Conservation (phyloP, 805 yeast genomes). For the Tetrapisispora fleetii region DNA sequence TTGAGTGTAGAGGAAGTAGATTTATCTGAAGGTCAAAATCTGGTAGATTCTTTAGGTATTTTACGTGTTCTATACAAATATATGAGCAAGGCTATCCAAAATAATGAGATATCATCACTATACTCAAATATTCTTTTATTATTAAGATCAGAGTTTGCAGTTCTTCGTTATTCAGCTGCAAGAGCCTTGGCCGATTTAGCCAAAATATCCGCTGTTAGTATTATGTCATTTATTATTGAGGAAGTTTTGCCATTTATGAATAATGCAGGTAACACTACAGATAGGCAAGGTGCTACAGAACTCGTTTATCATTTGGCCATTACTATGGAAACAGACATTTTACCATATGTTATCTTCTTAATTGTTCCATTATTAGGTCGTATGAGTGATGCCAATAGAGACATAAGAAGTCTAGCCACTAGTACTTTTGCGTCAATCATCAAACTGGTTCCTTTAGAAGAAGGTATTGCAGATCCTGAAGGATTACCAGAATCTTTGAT, state of each 20-base stretch:
- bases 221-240: constrained; percentile 73
- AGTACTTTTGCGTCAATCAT: constrained; percentile 95
- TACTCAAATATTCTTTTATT: constrained; percentile 44
- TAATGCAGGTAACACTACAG: constrained; percentile 57
- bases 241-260: constrained; percentile 68
- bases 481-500: constrained; percentile 79
- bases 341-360: constrained; percentile 90
- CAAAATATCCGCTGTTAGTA: constrained; percentile 52
- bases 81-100: constrained; percentile 40
- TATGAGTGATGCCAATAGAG: constrained; percentile 91
- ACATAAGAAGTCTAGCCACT: constrained; percentile 83
- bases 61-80: constrained; percentile 63
- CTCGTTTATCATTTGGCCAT: constrained; percentile 75
- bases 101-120: constrained; percentile 34
- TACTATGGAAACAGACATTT: constrained; percentile 77
- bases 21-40: constrained; percentile 57
- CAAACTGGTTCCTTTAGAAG: constrained; percentile 91
- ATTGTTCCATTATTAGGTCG: constrained; percentile 95
- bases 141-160: constrained; percentile 63
- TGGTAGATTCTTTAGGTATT: constrained; percentile 81
- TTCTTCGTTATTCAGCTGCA: constrained; percentile 82
- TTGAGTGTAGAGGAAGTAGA: constrained; percentile 26
- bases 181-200: constrained; percentile 79
- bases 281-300: constrained; percentile 92
- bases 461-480: constrained; percentile 91